These are phyloP conservation scores for Candida ulmi DNA, from an alignment of 805 yeast species.

Conservation along the genomic window DNA sequence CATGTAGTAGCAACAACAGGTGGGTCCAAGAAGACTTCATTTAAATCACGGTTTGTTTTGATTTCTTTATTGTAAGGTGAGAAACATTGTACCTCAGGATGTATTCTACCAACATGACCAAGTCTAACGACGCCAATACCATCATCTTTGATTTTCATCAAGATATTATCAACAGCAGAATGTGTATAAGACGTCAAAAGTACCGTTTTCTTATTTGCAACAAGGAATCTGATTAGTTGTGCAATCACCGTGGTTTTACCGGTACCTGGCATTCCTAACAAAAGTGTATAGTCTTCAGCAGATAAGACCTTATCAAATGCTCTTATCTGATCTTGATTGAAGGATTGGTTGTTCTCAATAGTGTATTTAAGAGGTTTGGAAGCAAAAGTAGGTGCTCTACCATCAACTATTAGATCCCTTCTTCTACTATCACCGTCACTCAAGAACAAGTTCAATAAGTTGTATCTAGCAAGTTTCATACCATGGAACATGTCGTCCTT, in stretches of 20 bases:
- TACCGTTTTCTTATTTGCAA: slow-evolving; percentile 56
- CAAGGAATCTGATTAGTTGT: slow-evolving; percentile 58
- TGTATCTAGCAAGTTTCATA: slow-evolving; percentile 70
- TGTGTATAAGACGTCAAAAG: slow-evolving; percentile 85
- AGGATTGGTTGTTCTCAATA: slow-evolving; percentile 17
- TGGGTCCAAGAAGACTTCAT: slow-evolving; percentile 44
- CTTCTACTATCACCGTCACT: slow-evolving; percentile 31
- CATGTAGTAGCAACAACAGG: slow-evolving; percentile 87
- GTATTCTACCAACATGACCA: slow-evolving; percentile 57
- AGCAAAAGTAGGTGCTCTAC: slow-evolving; percentile 23
- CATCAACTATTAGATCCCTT: slow-evolving; percentile 30
- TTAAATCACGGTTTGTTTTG: slow-evolving; percentile 39
- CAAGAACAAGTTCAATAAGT: slow-evolving; percentile 63
- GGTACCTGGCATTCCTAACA: slow-evolving; percentile 98
- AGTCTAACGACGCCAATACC: slow-evolving; percentile 54
- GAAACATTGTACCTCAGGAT: slow-evolving; percentile 51
- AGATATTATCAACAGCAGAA: slow-evolving; percentile 92
- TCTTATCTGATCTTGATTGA: slow-evolving; percentile 64
- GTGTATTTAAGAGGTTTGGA: slow-evolving; percentile 19
- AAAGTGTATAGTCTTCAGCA: slow-evolving; percentile 70
- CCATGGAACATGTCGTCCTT: slow-evolving; percentile 74
- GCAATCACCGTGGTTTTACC: slow-evolving; percentile 92
- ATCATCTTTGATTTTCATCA: slow-evolving; percentile 57
- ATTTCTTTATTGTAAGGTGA: slow-evolving; percentile 39
- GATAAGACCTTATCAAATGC: slow-evolving; percentile 65